Conservation (phyloP, 352 stramenopile species). For the Elongisporangium prolatum region DNA sequence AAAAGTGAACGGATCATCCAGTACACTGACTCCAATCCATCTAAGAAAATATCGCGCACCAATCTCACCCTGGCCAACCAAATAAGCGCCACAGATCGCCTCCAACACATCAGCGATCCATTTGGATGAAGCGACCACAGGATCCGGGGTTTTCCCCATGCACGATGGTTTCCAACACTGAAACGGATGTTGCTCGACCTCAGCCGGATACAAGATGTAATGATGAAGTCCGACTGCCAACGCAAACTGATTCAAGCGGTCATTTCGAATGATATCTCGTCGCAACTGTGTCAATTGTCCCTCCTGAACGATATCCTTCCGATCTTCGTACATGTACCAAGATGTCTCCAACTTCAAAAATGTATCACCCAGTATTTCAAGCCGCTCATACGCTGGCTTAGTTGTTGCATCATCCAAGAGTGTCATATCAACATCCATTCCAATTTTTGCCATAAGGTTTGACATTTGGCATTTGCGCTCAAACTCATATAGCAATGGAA, state of each 20-base stretch:
- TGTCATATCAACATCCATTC: slow-evolving; percentile 66
- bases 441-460: slow-evolving; percentile 77
- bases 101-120: slow-evolving; percentile 86
- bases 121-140: slow-evolving; percentile 68
- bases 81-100: slow-evolving; percentile 74
- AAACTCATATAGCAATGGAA: slow-evolving; percentile 86
- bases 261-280: slow-evolving; percentile 84
- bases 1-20: slow-evolving; percentile 39
- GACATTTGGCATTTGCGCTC: slow-evolving; percentile 87
- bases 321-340: slow-evolving; percentile 80
- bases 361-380: slow-evolving; percentile 82
- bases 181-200: slow-evolving; percentile 82
- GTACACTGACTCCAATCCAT: slow-evolving; percentile 70
- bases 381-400: slow-evolving; percentile 78
- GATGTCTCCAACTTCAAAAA: slow-evolving; percentile 85
- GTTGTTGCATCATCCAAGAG: slow-evolving; percentile 77
- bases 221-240: slow-evolving; percentile 52
- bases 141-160: slow-evolving; percentile 74
- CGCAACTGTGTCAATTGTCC: slow-evolving; percentile 68
- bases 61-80: slow-evolving; percentile 66
- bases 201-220: slow-evolving; percentile 74
- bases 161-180: slow-evolving; percentile 85
- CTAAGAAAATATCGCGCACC: slow-evolving; percentile 69
- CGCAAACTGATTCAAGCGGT: slow-evolving; percentile 73
- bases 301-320: slow-evolving; percentile 67